A percentile compares a stretch with the other conserved stretches of the same genome.
phyloP scores from a whole-genome alignment of 2,329 filamentous ascomycete genomes.

The Aureobasidium namibiae region DNA sequence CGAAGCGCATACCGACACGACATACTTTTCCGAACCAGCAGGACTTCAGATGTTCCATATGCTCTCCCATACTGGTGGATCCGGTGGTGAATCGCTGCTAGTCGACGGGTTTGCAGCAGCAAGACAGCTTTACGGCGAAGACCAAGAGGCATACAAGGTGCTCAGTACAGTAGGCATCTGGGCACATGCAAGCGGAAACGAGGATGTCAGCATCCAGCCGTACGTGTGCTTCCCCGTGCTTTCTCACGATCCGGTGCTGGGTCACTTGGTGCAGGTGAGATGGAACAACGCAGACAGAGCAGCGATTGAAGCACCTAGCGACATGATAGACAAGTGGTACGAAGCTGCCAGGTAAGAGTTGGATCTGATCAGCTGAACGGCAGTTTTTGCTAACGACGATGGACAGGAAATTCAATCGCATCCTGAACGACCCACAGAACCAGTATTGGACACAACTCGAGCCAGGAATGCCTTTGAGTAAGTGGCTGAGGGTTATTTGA shows the following conservation, averaged over 20 bases:
- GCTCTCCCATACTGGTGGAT: slow-evolving; percentile 63
- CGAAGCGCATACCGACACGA: slow-evolving; percentile 84
- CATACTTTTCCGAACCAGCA: slow-evolving; percentile 88
- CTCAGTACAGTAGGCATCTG: slow-evolving; percentile 54
- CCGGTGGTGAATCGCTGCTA: slow-evolving; percentile 70
- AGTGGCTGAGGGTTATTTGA: slow-evolving; percentile 26
- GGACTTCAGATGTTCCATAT: slow-evolving; percentile 91
- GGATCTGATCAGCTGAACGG: background rate
- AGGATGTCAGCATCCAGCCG: slow-evolving; percentile 72
- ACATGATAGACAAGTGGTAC: slow-evolving; percentile 61
- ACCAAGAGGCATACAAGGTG: slow-evolving; percentile 47
- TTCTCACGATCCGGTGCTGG: slow-evolving; percentile 42
- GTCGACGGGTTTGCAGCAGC: slow-evolving; percentile 82
- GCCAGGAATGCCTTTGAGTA: slow-evolving; percentile 71
- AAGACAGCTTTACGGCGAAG: slow-evolving; percentile 45
- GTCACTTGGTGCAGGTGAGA: slow-evolving; percentile 55
- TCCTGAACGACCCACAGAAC: slow-evolving; percentile 56
- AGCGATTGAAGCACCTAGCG: slow-evolving; percentile 49
- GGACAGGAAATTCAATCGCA: slow-evolving; percentile 55
- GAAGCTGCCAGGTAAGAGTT: slow-evolving; percentile 49
- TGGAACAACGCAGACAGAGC: slow-evolving; percentile 94
- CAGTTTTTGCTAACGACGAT: background rate
- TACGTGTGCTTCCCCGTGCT: slow-evolving; percentile 64
- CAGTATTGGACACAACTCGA: slow-evolving; percentile 75
- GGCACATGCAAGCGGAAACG: slow-evolving; percentile 81